Evolutionary conservation across 1,139 yeast genomes (phyloP), one percentile per base, ranked within the genome.

Genomic region (Kurtzmaniella quercitrusa): DNA sequence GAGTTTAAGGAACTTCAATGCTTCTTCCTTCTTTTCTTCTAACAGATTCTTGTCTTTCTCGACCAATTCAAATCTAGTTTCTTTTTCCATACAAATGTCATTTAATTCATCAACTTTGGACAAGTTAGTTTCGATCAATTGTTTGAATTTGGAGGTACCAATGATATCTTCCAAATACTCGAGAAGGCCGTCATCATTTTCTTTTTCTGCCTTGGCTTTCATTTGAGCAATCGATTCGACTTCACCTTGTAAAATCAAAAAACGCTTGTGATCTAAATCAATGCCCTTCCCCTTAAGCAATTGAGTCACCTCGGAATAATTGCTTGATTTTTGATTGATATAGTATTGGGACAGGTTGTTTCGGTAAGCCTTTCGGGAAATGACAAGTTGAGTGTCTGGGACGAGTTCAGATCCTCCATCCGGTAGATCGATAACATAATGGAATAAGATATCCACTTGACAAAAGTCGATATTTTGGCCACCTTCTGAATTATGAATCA

Each of bases 161-260:
- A 94, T 93, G 43, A 94, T 93, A 67, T 94, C 98, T 59, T 94
- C 99, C 48, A 94, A 67, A 60, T 93, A 94, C 58, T 94, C 99
- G 40, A 94, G 65, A 31, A 94, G 68, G 0, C 99, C 99, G 59
- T 93, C 98, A 54, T 93, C 98, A 52, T 81, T 82, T 45, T 90
- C 96, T 43, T 75, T 79, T 56, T 93, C 98, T 0, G 97, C 98
- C 58, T 93, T 93, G 9, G 98, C 87, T 58, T 91, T 91, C 99
- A 94, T 94, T 62, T 93, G 98, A 0, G 98, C 97, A 58, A 94
- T 94, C 46, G 93, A 85, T 65, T 94, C 99, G 34, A 94, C 98
- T 62, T 94, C 99, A 56, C 99, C 99, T 65, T 94, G 99, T 39
- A 94, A 70, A 58, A 94, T 94, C 53, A 94, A 73, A 56, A 94